These are phyloP conservation scores for Cryptococcus sp. DNA, from an alignment of 1,284 basidiomycete species.

Conservation along the genomic window DNA sequence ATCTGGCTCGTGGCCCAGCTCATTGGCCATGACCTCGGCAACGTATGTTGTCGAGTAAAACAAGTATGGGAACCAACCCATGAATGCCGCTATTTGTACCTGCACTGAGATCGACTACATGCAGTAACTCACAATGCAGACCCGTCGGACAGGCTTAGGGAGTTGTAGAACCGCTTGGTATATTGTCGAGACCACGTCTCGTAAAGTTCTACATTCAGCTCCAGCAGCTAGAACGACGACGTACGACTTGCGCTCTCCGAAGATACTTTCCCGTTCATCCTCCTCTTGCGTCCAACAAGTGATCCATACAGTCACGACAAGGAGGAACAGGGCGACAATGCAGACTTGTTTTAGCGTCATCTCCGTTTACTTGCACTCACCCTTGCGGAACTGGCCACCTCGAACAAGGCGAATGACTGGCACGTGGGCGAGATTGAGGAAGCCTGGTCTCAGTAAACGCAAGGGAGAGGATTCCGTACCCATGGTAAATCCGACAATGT, in stretches of 20 bases:
- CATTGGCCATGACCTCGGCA: conserved; percentile 80
- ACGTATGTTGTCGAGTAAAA: conserved; percentile 94
- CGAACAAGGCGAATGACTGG: conserved; percentile 74
- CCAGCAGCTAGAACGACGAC: conserved; percentile 7
- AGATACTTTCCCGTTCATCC: conserved; percentile 54
- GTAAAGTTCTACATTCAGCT: conserved; percentile 31
- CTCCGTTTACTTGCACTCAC: conserved; percentile 11
- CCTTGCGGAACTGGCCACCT: conserved; percentile 87
- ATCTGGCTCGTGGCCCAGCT: conserved; percentile 65
- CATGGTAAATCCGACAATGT: conserved; percentile 84
- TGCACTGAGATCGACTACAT: conserved; percentile 1
- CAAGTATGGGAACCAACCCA: conserved; percentile 80
- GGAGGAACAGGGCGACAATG: conserved; percentile 71
- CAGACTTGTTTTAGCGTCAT: conserved; percentile 56
- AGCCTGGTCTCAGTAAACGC: conserved; percentile 56
- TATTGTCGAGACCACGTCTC: conserved; percentile 70
- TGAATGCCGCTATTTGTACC: conserved; percentile 49
- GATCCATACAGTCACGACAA: conserved; percentile 74
- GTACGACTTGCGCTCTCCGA: conserved; percentile 41
- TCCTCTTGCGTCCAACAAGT: conserved; percentile 80
- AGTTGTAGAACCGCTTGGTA: conserved; percentile 64
- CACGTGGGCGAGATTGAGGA: conserved; percentile 70
- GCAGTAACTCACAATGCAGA: conserved; percentile 63
- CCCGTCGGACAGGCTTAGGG: conserved; percentile 73
- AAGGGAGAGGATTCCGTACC: conserved; percentile 48